Evolutionary conservation across 768 basidiomycete species (phyloP).

Genomic region (Steccherinum ochraceum): DNA sequence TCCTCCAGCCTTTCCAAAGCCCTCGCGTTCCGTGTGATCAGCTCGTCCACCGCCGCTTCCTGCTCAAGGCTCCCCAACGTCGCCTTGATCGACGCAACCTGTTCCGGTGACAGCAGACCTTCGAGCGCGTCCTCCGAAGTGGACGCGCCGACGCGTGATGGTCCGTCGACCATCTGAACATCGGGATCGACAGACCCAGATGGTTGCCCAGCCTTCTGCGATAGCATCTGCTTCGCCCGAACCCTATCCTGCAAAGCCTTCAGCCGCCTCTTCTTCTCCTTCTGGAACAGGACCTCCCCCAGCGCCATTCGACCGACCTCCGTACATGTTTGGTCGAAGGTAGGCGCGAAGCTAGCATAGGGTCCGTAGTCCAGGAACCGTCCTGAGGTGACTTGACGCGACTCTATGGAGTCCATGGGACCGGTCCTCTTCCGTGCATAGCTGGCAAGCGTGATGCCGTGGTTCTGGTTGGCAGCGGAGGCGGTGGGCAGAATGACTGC

Average conservation of each 20-base stretch:
- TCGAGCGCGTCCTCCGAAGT: slow-evolving; percentile 35
- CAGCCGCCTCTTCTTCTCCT: slow-evolving; percentile 23
- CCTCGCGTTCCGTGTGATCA: slow-evolving; percentile 57
- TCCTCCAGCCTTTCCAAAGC: slow-evolving; percentile 61
- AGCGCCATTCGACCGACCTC: slow-evolving; percentile 59
- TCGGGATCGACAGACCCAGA: slow-evolving; percentile 5
- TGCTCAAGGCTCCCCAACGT: slow-evolving; percentile 57
- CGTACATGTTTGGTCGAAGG: slow-evolving; percentile 72
- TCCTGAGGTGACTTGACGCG: slow-evolving; percentile 56
- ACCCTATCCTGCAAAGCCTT: not conserved
- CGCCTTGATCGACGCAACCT: slow-evolving; percentile 51
- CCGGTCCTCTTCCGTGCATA: slow-evolving; percentile 40
- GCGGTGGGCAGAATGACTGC: slow-evolving; percentile 67
- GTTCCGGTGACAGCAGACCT: slow-evolving; percentile 49
- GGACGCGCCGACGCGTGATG: slow-evolving; percentile 3
- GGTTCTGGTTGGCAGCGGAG: slow-evolving; percentile 22
- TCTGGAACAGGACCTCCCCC: slow-evolving; percentile 52
- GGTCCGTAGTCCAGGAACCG: slow-evolving; percentile 76
- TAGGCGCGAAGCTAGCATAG: slow-evolving; percentile 70
- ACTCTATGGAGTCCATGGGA: slow-evolving; percentile 22
- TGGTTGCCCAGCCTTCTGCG: not conserved
- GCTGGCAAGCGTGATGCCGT: slow-evolving; percentile 46
- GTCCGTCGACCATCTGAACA: slow-evolving; percentile 10
- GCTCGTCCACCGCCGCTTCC: slow-evolving; percentile 61
- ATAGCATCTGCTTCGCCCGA: not conserved